Evolutionary conservation across 2,329 filamentous ascomycete genomes (phyloP).

Genomic region (Fonsecaea monophora): DNA sequence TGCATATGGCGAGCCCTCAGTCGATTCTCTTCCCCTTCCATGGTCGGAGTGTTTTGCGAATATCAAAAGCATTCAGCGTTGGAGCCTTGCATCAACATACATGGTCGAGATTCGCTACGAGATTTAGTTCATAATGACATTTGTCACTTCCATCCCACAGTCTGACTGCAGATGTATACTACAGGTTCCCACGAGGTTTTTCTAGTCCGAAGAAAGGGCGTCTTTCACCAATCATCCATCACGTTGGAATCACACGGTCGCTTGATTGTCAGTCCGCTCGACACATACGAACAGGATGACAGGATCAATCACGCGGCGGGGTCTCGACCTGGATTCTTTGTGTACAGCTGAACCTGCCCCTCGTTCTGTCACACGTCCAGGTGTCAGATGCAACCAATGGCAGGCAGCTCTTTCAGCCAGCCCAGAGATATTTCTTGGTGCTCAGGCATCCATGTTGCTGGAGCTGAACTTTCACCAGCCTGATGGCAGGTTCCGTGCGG

Average conservation of each 20-base stretch:
- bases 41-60: not conserved
- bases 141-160: not conserved
- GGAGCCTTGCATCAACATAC: not conserved
- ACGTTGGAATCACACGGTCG: not conserved
- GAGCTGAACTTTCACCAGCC: conserved; percentile 13
- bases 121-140: not conserved
- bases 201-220: not conserved
- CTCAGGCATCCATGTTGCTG: conserved; percentile 13
- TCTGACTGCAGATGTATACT: not conserved
- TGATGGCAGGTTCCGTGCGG: not conserved
- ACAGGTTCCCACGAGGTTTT: not conserved
- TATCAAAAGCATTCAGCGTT: not conserved
- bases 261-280: not conserved
- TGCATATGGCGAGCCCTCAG: not conserved
- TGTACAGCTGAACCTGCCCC: conserved; percentile 24
- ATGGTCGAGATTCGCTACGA: not conserved
- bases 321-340: conserved; percentile 11
- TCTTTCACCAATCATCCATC: not conserved
- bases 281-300: not conserved
- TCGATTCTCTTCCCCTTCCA: not conserved
- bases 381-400: conserved; percentile 15
- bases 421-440: conserved; percentile 4
- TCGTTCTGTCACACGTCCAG: conserved; percentile 7
- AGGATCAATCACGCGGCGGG: conserved; percentile 10
- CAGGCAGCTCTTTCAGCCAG: conserved; percentile 19